A percentile compares a stretch with the other conserved stretches of the same genome.
These are phyloP conservation scores for Porcisia deanei DNA, from an alignment of 208 protist genomes.

Conservation along the genomic window DNA sequence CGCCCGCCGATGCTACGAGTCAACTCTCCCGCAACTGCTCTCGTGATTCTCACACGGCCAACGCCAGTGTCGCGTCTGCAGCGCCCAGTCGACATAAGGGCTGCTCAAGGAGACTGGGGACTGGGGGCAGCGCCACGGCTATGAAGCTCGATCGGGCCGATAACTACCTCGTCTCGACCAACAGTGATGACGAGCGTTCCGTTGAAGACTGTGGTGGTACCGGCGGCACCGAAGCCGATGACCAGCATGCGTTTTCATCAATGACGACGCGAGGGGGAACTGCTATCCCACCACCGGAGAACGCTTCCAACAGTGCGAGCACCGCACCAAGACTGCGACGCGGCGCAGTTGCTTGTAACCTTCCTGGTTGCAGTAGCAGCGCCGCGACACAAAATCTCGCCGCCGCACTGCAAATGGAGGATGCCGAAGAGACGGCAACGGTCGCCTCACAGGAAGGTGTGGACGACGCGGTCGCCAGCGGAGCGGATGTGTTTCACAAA, in stretches of 20 bases:
- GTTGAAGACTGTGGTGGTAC: neutral
- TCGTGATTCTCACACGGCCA: neutral
- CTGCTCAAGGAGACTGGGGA: neutral
- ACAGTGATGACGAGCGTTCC: neutral
- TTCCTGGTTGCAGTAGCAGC: neutral
- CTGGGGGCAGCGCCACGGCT: neutral
- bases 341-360: neutral
- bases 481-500: neutral
- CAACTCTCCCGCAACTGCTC: neutral
- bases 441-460: neutral
- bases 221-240: neutral
- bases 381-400: neutral
- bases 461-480: neutral
- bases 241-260: neutral
- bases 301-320: neutral
- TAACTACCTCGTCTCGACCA: neutral
- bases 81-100: neutral
- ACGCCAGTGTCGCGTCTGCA: neutral
- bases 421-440: slow-evolving; percentile 5
- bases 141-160: neutral
- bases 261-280: neutral
- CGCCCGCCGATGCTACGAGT: neutral
- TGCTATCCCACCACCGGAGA: neutral
- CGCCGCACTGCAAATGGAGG: neutral
- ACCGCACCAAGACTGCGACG: neutral